These are phyloP conservation scores for Pseudopediastrum boryanum DNA, from an alignment of 139 green algal genomes.

Conservation along the genomic window DNA sequence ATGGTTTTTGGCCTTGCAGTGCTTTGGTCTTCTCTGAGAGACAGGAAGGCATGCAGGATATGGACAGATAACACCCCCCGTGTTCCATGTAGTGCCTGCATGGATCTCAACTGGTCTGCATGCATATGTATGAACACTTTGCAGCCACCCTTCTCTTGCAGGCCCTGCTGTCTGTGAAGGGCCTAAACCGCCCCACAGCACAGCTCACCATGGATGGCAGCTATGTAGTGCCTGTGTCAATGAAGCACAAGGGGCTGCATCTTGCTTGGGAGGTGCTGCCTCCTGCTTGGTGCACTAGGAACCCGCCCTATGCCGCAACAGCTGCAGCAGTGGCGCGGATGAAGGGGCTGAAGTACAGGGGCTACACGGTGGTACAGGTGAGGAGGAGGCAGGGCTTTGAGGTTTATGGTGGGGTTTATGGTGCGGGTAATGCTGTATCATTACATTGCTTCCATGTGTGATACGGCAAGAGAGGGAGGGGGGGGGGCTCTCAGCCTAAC, in stretches of 20 bases:
- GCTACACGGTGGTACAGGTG: conserved; percentile 34
- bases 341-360: conserved; percentile 28
- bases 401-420: too few relatives aligned
- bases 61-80: neutral
- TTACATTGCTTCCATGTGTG: too few relatives aligned
- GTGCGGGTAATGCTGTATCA: too few relatives aligned
- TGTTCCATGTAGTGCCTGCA: neutral
- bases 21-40: too few relatives aligned
- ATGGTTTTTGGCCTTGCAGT: too few relatives aligned
- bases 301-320: conserved; percentile 16
- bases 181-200: conserved; percentile 1
- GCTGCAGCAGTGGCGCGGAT: neutral
- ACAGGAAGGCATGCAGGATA: neutral
- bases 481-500: too few relatives aligned
- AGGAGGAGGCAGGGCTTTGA: too few relatives aligned
- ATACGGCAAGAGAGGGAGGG: too few relatives aligned
- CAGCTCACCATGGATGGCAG: conserved; percentile 26
- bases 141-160: conserved; percentile 5
- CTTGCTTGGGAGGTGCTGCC: conserved; percentile 33
- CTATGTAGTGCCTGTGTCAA: conserved; percentile 14
- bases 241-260: conserved; percentile 29
- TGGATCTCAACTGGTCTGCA: neutral
- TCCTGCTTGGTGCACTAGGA: conserved; percentile 15
- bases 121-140: too few relatives aligned
- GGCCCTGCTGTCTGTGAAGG: conserved; percentile 5